These are phyloP conservation scores for Vickermania ingenoplastis DNA, from an alignment of 208 protist genomes.

Conservation along the genomic window DNA sequence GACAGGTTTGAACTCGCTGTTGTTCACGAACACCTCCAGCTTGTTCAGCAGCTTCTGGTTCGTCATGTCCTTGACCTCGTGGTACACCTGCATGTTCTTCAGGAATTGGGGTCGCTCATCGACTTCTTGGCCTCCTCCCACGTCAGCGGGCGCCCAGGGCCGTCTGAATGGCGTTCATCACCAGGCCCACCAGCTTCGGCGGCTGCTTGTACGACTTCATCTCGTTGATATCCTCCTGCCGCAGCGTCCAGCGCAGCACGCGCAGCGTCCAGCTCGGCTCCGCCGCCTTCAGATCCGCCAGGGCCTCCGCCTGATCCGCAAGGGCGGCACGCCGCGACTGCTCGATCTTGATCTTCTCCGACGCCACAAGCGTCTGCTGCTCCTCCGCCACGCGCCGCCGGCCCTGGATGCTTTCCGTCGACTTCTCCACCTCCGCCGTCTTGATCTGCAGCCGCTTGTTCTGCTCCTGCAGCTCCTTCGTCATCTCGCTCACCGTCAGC, in stretches of 20 bases:
- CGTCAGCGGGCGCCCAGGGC: constrained; percentile 86
- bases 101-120: constrained; percentile 93
- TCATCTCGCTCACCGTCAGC: constrained; percentile 85
- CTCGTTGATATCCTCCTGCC: constrained; percentile 97
- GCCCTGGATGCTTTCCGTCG: constrained; percentile 92
- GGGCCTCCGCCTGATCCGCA: constrained; percentile 86
- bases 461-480: constrained; percentile 85
- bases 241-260: constrained; percentile 94
- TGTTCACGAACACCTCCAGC: constrained; percentile 92
- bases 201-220: constrained; percentile 96
- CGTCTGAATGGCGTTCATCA: constrained; percentile 96
- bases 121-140: constrained; percentile 97
- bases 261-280: constrained; percentile 93
- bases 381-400: constrained; percentile 95
- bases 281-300: constrained; percentile 93
- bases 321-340: constrained; percentile 86
- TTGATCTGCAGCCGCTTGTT: constrained; percentile 81
- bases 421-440: constrained; percentile 75
- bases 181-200: constrained; percentile 89
- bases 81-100: constrained; percentile 77
- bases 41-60: constrained; percentile 93
- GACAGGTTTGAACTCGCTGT: constrained; percentile 92
- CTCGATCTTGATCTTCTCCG: constrained; percentile 94
- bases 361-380: constrained; percentile 90
- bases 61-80: constrained; percentile 94